Evolutionary conservation across 2,329 filamentous ascomycete species (phyloP).

Genomic region (Colletotrichum tamarilloi): DNA sequence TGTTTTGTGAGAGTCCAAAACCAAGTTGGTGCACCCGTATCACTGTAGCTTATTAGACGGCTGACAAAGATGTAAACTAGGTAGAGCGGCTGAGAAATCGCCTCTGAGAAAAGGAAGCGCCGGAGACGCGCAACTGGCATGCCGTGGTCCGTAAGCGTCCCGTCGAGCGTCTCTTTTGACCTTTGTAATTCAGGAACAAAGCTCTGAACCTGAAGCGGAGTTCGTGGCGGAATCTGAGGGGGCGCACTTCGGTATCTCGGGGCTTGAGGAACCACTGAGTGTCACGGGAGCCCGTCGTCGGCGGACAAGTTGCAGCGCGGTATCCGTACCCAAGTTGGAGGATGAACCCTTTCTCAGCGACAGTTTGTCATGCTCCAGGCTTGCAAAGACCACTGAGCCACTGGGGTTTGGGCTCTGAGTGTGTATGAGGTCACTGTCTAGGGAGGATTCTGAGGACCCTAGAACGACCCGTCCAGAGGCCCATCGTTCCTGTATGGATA

Average conservation of each 20-base stretch:
- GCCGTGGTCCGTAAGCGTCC: background rate
- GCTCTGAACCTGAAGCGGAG: conserved; percentile 9
- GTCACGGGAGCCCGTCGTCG: conserved; percentile 20
- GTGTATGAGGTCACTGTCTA: background rate
- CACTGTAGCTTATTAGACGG: background rate
- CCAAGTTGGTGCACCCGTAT: background rate
- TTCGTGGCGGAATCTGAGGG: conserved; percentile 16
- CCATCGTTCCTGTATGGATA: conserved; percentile 6
- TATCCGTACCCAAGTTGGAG: background rate
- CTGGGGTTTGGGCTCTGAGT: background rate
- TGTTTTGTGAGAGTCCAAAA: background rate
- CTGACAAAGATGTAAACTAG: conserved; percentile 18
- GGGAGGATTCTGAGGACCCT: conserved; percentile 2
- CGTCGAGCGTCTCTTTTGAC: background rate
- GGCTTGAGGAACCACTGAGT: conserved; percentile 8
- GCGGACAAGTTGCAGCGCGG: conserved; percentile 7
- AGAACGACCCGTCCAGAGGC: conserved; percentile 5
- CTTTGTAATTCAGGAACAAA: conserved; percentile 9
- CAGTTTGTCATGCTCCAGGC: background rate
- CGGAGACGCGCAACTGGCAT: background rate
- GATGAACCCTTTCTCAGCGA: background rate
- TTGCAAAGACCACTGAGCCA: conserved; percentile 3
- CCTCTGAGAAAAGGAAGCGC: background rate
- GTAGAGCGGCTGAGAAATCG: conserved; percentile 3
- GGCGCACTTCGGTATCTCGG: conserved; percentile 11